These are phyloP conservation scores for Cyberlindnera lachancei DNA, from an alignment of 805 yeast genomes.

Conservation along the genomic window DNA sequence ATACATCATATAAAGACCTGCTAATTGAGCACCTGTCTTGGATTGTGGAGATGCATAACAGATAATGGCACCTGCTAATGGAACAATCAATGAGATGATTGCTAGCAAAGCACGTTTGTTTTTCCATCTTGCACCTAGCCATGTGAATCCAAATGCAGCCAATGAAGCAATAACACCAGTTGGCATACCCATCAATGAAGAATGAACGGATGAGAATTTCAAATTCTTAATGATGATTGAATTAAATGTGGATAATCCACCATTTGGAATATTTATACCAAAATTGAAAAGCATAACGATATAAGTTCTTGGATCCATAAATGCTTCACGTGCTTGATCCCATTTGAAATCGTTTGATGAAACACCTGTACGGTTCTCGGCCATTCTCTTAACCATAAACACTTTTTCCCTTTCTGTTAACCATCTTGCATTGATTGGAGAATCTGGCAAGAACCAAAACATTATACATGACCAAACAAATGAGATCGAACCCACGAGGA, in stretches of 20 bases:
- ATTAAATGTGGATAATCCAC: slow-evolving; percentile 26
- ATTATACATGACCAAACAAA: slow-evolving; percentile 27
- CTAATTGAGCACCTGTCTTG: slow-evolving; percentile 23
- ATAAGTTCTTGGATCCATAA: slow-evolving; percentile 33
- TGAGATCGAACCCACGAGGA: slow-evolving; percentile 43
- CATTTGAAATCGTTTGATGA: slow-evolving; percentile 31
- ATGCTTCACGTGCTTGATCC: slow-evolving; percentile 36
- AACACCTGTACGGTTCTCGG: slow-evolving; percentile 37
- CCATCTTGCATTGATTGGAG: slow-evolving; percentile 43
- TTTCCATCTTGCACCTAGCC: slow-evolving; percentile 25
- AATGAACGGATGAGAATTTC: slow-evolving; percentile 17
- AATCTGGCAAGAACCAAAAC: slow-evolving; percentile 39
- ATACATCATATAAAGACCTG: slow-evolving; percentile 27
- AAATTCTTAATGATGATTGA: slow-evolving; percentile 21
- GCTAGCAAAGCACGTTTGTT: slow-evolving; percentile 23
- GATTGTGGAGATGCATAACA: slow-evolving; percentile 14
- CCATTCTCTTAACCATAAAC: slow-evolving; percentile 32
- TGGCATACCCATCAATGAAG: slow-evolving; percentile 23
- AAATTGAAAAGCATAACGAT: slow-evolving; percentile 24
- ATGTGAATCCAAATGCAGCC: slow-evolving; percentile 26
- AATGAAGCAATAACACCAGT: slow-evolving; percentile 25
- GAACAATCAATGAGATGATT: slow-evolving; percentile 21
- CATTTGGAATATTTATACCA: slow-evolving; percentile 27
- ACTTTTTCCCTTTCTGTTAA: slow-evolving; percentile 34
- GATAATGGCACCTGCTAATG: slow-evolving; percentile 23